Base-by-base conservation (phyloP, 352 stramenopile genomes). In the Pythium coloratum region DNA sequence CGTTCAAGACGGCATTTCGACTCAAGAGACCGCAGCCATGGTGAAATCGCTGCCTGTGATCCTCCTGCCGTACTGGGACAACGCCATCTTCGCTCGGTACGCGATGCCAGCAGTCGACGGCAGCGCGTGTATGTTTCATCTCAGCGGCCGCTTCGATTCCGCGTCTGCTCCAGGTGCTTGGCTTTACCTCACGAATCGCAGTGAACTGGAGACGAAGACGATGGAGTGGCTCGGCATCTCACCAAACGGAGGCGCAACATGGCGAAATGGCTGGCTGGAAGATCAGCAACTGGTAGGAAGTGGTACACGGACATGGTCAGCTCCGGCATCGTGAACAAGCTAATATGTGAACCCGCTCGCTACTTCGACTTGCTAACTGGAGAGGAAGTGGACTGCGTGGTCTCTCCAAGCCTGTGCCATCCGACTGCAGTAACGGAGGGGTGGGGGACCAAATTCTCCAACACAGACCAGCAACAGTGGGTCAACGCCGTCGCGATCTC, bases 11-110 rank as follows among this genome's bases (percentile, higher is more conserved):
- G 62, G 55, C 6, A 50, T 68, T 2, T 54, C 30, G 9, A 64
- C 64, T 51, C 67, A 76, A 1, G 62, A 62, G 6, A 67, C 78
- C 20, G 59, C 62, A 1, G 57, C 65, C 16, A 71, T 85, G 12
- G 32, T 60, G 3, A 59, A 76, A 18, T 70, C 76, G 6, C 26
- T 86, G 47, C 76, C 78, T 0, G 62, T 83, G n/a, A n/a, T 83
- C 32, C 69, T 86, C 55, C 68, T 82, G 67, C 77, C 77, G 13
- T 83, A 68, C 64, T 80, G 76, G 77, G 76, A 86, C 55, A 81
- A 78, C 30, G 73, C 70, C 6, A 62, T 69, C 5, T 61, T 70
- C 42, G 72, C 72, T 7, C 68, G 73, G 10, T 80, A 77, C 55
- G 62, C 61, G 28, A 62, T 80, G 7, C 76, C 77, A 20, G 71